phyloP scores from a whole-genome alignment of 306 rosid species.

The Lathyrus tuberosus region DNA sequence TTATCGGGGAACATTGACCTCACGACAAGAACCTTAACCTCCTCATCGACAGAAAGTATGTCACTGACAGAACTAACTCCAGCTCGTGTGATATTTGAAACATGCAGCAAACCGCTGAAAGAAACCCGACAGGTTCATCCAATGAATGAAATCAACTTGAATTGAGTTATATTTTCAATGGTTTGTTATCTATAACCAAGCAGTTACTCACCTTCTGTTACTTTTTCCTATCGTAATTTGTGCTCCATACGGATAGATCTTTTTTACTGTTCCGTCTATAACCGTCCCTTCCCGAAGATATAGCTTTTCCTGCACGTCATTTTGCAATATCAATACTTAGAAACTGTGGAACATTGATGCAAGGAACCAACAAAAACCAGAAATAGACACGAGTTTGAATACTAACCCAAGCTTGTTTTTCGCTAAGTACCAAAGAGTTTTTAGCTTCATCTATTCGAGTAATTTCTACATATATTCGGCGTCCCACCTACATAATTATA shows the following conservation, averaged over 20 bases:
- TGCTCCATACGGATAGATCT: conserved; percentile 83
- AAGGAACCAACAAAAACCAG: conserved; percentile 21
- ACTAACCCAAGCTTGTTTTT: conserved; percentile 92
- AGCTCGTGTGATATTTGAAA: conserved; percentile 74
- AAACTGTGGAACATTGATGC: conserved; percentile 11
- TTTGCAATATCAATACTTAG: conserved; percentile 17
- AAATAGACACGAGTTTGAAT: conserved; percentile 33
- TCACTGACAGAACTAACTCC: conserved; percentile 70
- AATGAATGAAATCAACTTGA: conserved; percentile 1
- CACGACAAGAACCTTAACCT: conserved; percentile 83
- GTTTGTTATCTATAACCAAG: conserved; percentile 26
- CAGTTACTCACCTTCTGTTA: conserved; percentile 65
- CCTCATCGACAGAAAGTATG: conserved; percentile 73
- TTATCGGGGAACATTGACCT: conserved; percentile 84
- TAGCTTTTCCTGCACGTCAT: conserved; percentile 60
- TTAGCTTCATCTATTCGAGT: conserved; percentile 75
- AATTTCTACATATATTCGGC: conserved; percentile 61
- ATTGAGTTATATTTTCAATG: conserved; percentile 11
- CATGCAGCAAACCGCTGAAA: conserved; percentile 93
- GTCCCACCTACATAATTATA: conserved; percentile 71
- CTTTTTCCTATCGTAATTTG: conserved; percentile 72
- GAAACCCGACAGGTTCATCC: conserved; percentile 29
- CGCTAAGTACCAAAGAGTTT: conserved; percentile 78
- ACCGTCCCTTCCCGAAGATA: conserved; percentile 83
- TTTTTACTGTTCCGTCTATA: conserved; percentile 79